phyloP scores from a whole-genome alignment of 2,329 filamentous ascomycete genomes.

The Xylariaceae sp. region DNA sequence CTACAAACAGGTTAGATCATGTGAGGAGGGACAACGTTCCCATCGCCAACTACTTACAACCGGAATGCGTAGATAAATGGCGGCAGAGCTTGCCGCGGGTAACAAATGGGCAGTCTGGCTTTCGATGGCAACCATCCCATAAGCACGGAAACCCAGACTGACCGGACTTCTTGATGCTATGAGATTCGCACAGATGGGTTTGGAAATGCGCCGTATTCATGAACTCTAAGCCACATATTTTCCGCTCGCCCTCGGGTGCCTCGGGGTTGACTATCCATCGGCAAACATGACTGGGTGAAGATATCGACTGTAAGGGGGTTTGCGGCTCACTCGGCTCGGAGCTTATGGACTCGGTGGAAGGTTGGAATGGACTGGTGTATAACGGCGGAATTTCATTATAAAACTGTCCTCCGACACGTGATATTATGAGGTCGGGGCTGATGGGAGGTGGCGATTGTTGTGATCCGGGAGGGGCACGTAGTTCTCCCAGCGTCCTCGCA shows the following conservation, averaged over 20 bases:
- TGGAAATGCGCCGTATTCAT: slow-evolving; percentile 23
- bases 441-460: slow-evolving; percentile 11
- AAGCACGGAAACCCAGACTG: slow-evolving; percentile 29
- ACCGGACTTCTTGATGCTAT: slow-evolving; percentile 23
- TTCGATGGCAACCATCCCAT: slow-evolving; percentile 29
- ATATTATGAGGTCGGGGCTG: slow-evolving; percentile 16
- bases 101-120: slow-evolving; percentile 25
- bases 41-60: slow-evolving; percentile 18
- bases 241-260: slow-evolving; percentile 4
- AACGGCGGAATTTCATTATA: slow-evolving; percentile 10
- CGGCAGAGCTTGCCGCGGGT: slow-evolving; percentile 32
- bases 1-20: slow-evolving; percentile 33
- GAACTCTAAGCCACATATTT: slow-evolving; percentile 26
- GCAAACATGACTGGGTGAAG: slow-evolving; percentile 19
- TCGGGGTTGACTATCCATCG: slow-evolving; percentile 23
- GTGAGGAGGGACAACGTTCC: neutral
- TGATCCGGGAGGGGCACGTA: slow-evolving; percentile 23
- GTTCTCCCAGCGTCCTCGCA: slow-evolving; percentile 26
- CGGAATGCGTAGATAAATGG: slow-evolving; percentile 33
- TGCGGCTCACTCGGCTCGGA: slow-evolving; percentile 1
- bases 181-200: slow-evolving; percentile 25
- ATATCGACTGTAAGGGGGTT: neutral
- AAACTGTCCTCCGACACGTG: slow-evolving; percentile 12
- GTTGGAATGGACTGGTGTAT: slow-evolving; percentile 8
- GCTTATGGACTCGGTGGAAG: neutral